A percentile compares a stretch with the other conserved stretches of the same genome.
Evolutionary conservation across 164 flowering plant genomes (phyloP).

Genomic region (Paratinospora sagittata): DNA sequence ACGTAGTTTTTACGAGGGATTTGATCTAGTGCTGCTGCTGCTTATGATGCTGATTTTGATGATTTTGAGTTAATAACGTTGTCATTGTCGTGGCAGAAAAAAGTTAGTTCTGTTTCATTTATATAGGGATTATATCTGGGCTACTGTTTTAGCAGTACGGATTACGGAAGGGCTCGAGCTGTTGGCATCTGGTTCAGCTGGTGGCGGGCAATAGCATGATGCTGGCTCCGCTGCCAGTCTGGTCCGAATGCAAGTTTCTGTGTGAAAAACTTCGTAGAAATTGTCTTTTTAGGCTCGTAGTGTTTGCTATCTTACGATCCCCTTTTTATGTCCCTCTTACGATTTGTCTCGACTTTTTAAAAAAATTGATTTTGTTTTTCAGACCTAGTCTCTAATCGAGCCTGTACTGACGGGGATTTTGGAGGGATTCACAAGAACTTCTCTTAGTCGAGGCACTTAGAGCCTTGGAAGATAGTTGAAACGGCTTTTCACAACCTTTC

Average conservation of each 20-base stretch:
- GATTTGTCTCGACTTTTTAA: not conserved
- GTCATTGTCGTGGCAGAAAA: not conserved
- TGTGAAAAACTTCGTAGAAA: not conserved
- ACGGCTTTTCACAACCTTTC: too few relatives aligned
- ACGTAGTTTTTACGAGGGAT: not conserved
- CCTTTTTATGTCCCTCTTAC: not conserved
- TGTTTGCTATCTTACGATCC: not conserved
- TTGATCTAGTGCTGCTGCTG: not conserved
- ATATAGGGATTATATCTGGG: not conserved
- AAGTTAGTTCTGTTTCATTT: not conserved
- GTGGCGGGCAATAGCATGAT: not conserved
- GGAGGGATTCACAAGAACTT: not conserved
- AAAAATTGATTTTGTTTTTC: not conserved
- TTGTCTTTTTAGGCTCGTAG: not conserved
- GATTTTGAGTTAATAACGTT: not conserved
- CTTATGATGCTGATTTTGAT: too few relatives aligned
- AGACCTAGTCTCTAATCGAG: too few relatives aligned
- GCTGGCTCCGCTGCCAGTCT: not conserved
- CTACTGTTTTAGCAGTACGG: too few relatives aligned
- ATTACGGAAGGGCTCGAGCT: not conserved
- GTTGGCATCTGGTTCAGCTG: not conserved
- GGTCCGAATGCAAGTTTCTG: not conserved
- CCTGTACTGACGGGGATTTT: not conserved
- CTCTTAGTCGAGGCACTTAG: too few relatives aligned
- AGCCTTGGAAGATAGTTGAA: not conserved